Evolutionary conservation across 768 basidiomycete genomes (phyloP), one percentile per base, ranked within the genome.

Genomic region (Lentinula raphanica): DNA sequence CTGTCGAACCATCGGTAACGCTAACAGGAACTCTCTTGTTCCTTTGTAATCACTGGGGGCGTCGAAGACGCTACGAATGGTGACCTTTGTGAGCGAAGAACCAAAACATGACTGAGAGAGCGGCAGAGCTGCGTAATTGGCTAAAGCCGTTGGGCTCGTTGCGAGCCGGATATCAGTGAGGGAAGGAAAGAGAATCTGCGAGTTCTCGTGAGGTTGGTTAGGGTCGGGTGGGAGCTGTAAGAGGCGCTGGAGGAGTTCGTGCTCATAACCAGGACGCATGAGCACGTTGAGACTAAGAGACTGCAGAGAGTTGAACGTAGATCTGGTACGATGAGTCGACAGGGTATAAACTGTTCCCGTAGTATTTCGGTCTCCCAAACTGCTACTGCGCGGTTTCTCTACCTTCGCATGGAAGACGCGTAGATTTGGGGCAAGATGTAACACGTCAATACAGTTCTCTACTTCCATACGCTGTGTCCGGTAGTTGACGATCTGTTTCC

Each of bases 21-120:
- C 29, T 28, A 31, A 12, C 4, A 49, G 13, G n/a, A 49, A 49
- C 2, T 29, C 46, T 28, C 13, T 49, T 12, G 46, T 28, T 49
- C 46, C 46, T 15, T 9, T 15, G 13, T 49, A 49, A 28, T 49
- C 27, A 1, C 13, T 28, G 15, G 13, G 25, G 5, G 46, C 27
- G 27, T 49, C 46, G 19, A 49, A 49, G n/a, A 49, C 46, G 29
- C 46, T 31, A 49, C 46, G 46, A 49, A 49, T 49, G n/a, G 46
- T 49, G 46, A 49, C 27, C n/a, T 49, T 49, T n/a, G 46, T 49
- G 27, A 49, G 29, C 4, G 25, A 27, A 29, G 46, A 31, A 49
- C 46, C 29, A 19, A 49, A 49, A 28, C 46, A 49, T 4, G 46
- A 49, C 12, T 6, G n/a, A n/a, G 46, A 25, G 17, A 49, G 29